Evolutionary conservation across 192 early-diverging fungal species (phyloP).

Genomic region (Gaertneriomyces semiglobifer): DNA sequence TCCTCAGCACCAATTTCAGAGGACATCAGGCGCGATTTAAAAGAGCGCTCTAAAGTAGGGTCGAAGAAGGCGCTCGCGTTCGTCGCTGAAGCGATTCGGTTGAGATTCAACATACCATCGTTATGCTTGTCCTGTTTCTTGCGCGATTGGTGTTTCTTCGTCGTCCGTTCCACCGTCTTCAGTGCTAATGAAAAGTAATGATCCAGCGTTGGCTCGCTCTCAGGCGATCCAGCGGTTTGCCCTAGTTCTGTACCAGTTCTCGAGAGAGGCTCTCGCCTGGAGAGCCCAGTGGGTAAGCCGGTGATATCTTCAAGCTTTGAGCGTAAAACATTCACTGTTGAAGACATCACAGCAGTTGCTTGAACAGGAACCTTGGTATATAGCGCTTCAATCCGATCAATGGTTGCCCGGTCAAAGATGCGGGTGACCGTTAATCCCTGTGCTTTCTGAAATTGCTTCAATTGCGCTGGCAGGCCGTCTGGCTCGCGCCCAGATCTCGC

Average conservation of each 20-base stretch:
- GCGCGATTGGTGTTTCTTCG: no score
- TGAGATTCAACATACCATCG: no score
- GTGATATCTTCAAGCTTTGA: conserved; percentile 31
- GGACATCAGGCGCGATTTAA: no score
- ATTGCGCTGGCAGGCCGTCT: conserved; percentile 5
- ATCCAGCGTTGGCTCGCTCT: no score
- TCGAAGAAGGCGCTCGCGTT: no score
- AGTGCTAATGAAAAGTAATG: no score
- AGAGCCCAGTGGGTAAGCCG: conserved; percentile 11
- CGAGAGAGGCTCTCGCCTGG: background rate
- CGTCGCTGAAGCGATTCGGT: no score
- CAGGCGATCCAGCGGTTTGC: background rate
- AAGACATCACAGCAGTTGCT: conserved; percentile 23
- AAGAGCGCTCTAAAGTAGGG: no score
- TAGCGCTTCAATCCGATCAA: conserved; percentile 15
- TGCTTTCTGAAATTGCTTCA: conserved; percentile 37
- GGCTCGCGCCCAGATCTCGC: conserved; percentile 13
- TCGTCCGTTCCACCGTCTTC: no score
- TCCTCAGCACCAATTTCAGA: no score
- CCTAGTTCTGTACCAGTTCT: background rate
- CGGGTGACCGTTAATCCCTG: conserved; percentile 17
- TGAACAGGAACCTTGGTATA: conserved; percentile 14
- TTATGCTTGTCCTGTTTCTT: no score
- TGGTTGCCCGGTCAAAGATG: conserved; percentile 26
- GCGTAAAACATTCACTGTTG: conserved; percentile 27